Evolutionary conservation across 2,329 filamentous ascomycete species (phyloP).

Genomic region (Graphiopsis chlorocephala): DNA sequence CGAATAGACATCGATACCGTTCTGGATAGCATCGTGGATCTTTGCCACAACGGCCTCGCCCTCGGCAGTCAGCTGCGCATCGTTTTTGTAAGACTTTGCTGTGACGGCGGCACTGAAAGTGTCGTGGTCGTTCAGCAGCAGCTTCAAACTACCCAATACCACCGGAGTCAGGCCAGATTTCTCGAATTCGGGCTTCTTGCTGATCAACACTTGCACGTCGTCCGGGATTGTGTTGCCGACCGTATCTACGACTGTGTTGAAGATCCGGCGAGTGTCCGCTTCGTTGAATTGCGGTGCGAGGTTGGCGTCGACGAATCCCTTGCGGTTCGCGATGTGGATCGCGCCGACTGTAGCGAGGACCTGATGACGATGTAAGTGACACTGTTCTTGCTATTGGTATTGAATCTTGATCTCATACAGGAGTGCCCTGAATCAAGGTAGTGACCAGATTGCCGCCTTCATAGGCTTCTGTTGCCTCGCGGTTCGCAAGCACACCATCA

Average conservation of each 20-base stretch:
- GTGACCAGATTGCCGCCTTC: conserved; percentile 21
- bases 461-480: conserved; percentile 22
- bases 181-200: conserved; percentile 29
- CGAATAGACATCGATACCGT: conserved; percentile 20
- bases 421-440: conserved; percentile 18
- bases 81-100: conserved; percentile 16
- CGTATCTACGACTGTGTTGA: conserved; percentile 24
- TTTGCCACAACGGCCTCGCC: conserved; percentile 17
- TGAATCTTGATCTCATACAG: conserved; percentile 12
- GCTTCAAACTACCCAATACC: conserved; percentile 25
- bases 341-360: conserved; percentile 21
- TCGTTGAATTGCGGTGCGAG: conserved; percentile 22
- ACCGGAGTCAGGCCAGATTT: conserved; percentile 24
- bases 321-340: conserved; percentile 27
- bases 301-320: conserved; percentile 25
- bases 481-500: conserved; percentile 18
- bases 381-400: background rate
- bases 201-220: conserved; percentile 21
- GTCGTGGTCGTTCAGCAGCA: conserved; percentile 28
- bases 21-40: conserved; percentile 21
- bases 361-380: background rate
- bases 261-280: conserved; percentile 26
- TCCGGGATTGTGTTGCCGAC: conserved; percentile 27
- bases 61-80: background rate
- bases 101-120: conserved; percentile 25